These are phyloP conservation scores for Fraxinus greggii DNA, from an alignment of 305 asterid genomes.

Conservation along the genomic window DNA sequence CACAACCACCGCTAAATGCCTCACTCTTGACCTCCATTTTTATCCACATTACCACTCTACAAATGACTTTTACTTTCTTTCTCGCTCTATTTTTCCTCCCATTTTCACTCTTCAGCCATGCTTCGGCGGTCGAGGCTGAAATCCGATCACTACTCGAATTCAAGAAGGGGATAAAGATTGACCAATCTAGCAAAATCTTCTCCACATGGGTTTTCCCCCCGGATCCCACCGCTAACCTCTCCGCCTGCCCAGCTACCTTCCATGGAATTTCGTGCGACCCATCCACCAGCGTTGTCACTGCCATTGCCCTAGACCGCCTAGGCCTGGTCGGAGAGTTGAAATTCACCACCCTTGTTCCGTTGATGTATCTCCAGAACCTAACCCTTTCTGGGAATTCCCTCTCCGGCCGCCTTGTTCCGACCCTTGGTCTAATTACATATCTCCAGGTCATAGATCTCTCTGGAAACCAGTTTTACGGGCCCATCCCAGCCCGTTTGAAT, in stretches of 20 bases:
- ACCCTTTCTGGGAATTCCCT: slow-evolving; percentile 67
- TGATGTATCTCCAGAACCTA: slow-evolving; percentile 52
- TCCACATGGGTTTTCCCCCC: slow-evolving; percentile 50
- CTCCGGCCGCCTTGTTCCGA: slow-evolving; percentile 73
- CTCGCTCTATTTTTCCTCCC: slow-evolving; percentile 24
- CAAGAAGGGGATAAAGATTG: slow-evolving; percentile 65
- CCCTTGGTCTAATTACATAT: slow-evolving; percentile 55
- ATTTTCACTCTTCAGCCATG: slow-evolving; percentile 28
- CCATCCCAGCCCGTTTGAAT: slow-evolving; percentile 57
- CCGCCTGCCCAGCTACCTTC: slow-evolving; percentile 53
- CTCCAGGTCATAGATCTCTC: slow-evolving; percentile 78
- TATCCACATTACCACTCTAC: slow-evolving; percentile 23
- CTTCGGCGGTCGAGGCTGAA: slow-evolving; percentile 45
- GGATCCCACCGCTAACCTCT: slow-evolving; percentile 26
- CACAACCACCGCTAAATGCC: slow-evolving; percentile 41
- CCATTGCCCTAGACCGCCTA: slow-evolving; percentile 60
- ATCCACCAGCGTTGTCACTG: slow-evolving; percentile 32
- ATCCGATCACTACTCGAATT: slow-evolving; percentile 75
- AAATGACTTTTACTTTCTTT: slow-evolving; percentile 37
- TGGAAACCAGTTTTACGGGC: slow-evolving; percentile 63
- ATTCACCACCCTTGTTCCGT: slow-evolving; percentile 51
- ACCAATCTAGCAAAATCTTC: slow-evolving; percentile 54
- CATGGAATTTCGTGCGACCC: slow-evolving; percentile 63
- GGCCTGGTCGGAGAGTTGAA: slow-evolving; percentile 65
- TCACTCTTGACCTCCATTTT: slow-evolving; percentile 32